A percentile compares a stretch with the other conserved stretches of the same genome.
These are phyloP conservation scores for Cryptococcus sp. DNA, from an alignment of 1,284 basidiomycete species.

Conservation along the genomic window DNA sequence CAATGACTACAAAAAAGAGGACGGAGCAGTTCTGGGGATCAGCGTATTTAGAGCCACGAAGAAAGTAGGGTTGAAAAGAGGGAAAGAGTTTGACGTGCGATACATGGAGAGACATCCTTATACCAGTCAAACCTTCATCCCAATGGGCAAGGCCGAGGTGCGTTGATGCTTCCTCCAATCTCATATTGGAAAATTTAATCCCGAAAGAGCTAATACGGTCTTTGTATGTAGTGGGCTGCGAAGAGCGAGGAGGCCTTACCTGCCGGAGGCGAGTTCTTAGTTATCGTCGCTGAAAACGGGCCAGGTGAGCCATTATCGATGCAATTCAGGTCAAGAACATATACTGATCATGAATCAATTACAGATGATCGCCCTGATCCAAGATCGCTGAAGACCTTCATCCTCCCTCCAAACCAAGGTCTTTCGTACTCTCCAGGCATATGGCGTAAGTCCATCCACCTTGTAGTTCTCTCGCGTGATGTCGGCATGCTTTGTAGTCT, in stretches of 20 bases:
- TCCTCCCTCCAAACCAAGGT: constrained; percentile 72
- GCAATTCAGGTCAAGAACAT: background rate
- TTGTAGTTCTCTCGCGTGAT: background rate
- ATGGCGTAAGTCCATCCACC: constrained; percentile 71
- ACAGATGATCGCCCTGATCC: constrained; percentile 71
- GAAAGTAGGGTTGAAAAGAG: constrained; percentile 53
- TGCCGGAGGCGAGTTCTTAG: constrained; percentile 52
- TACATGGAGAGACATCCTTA: constrained; percentile 53
- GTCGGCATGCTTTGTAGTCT: too few species aligned
- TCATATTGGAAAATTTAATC: background rate
- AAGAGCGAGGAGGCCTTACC: constrained; percentile 45
- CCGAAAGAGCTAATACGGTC: constrained; percentile 1
- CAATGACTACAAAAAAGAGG: constrained; percentile 64
- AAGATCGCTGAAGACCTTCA: constrained; percentile 64
- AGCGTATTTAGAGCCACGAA: constrained; percentile 73
- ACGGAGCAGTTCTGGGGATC: constrained; percentile 59
- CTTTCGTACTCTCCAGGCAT: constrained; percentile 76
- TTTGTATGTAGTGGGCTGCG: constrained; percentile 31
- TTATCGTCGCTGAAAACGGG: constrained; percentile 79
- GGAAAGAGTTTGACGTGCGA: constrained; percentile 58
- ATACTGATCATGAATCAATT: too few species aligned
- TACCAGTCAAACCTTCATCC: constrained; percentile 78
- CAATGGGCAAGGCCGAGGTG: constrained; percentile 68
- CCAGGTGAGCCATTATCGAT: constrained; percentile 37
- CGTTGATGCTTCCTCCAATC: constrained; percentile 8